Base-by-base conservation (phyloP, 805 yeast species). In the Candida anglica region DNA sequence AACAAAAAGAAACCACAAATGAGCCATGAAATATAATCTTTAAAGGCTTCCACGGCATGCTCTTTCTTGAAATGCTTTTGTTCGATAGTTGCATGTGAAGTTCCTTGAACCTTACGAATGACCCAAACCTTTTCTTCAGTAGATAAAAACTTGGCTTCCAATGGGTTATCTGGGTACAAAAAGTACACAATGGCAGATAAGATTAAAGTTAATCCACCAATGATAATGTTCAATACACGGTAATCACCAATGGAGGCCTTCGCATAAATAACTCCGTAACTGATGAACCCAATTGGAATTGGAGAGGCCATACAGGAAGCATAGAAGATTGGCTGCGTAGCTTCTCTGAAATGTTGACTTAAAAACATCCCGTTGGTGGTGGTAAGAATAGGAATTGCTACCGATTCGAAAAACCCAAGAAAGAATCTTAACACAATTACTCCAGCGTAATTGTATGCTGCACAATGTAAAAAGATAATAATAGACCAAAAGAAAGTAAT, bases 91-190 rank as follows among this genome's bases (percentile, higher is more conserved):
- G 59, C 6, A 27, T 41, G 46, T 60, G 69, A 17, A 56, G 54
- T 23, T 41, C 46, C 40, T 62, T 69, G 36, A 57, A 52, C 50
- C 28, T 53, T 41, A 63, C 48, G 66, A 52, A 53, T 71, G 51
- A 41, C 73, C 72, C 37, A 70, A 55, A 75, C 66, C 44, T 66
- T 75, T 49, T 79, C 84, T 28, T 72, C 63, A 2, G 46, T 49
- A 4, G 68, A 40, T 30, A 79, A 58, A 42, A 73, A 73, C 37
- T 53, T 60, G 5, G 77, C 77, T 39, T 59, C 64, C 0, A 78
- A 51, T 11, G 84, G 84, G 48, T 77, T 74, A 38, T 70, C 65
- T 26, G 85, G 86, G 44, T 75, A 78, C 15, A 63, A 32, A 38
- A 63, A 61, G 33, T 53, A 52, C 11, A 44, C 33, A 2, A 41